Percentiles rank a stretch among this genome's conserved stretches.
Conservation (phyloP, 805 yeast genomes). For the Myxozyma vanderwaltii region DNA sequence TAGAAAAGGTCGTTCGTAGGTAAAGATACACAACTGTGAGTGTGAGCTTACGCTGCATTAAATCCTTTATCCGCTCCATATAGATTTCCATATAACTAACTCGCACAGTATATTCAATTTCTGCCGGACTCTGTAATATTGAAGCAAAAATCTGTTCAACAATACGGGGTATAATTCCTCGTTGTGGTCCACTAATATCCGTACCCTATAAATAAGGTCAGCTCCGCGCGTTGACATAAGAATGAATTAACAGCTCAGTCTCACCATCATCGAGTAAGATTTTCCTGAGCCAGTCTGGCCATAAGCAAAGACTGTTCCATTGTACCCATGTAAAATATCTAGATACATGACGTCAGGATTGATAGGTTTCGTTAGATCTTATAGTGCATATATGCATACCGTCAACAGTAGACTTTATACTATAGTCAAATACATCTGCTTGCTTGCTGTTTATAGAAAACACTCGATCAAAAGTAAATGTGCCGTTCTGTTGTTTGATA, state of each 20-base stretch:
- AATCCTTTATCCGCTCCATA: constrained; percentile 73
- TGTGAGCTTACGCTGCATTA: constrained; percentile 49
- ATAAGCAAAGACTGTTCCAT: constrained; percentile 74
- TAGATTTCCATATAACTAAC: constrained; percentile 80
- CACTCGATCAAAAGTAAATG: constrained; percentile 66
- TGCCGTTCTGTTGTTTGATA: not conserved
- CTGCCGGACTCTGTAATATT: constrained; percentile 51
- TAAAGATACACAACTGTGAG: not conserved
- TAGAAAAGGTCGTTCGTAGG: not conserved
- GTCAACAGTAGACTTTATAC: constrained; percentile 63
- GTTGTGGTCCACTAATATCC: constrained; percentile 44
- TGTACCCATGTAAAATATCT: constrained; percentile 73
- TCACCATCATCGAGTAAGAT: constrained; percentile 66
- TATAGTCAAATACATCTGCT: constrained; percentile 57
- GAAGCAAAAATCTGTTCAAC: constrained; percentile 63
- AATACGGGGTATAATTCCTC: constrained; percentile 75
- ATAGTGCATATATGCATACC: too few relatives aligned
- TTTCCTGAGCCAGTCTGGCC: constrained; percentile 83
- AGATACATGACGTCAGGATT: not conserved
- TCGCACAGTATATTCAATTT: constrained; percentile 64
- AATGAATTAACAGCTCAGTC: not conserved
- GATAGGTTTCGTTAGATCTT: too few relatives aligned
- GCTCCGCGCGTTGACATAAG: not conserved
- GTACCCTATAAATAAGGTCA: constrained; percentile 48
- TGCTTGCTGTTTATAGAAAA: constrained; percentile 59